Evolutionary conservation across 371 early-diverging fungal genomes (phyloP).

Genomic region (Cokeromyces recurvatus): DNA sequence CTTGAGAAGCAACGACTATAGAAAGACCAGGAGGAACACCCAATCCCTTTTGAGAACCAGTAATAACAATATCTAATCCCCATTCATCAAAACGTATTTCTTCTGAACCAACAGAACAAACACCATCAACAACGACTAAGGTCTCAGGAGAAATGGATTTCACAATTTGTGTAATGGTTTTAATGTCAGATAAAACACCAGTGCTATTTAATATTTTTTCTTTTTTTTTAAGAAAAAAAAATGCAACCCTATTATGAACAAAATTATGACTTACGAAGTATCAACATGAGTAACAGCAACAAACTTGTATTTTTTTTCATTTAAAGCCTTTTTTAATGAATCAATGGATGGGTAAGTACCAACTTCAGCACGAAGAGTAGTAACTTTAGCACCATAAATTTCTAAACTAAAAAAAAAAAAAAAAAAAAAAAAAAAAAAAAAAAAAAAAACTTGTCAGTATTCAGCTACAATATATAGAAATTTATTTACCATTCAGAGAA

Average conservation of each 20-base stretch:
- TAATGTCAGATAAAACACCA: conserved; percentile 83
- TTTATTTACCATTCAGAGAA: conserved; percentile 86
- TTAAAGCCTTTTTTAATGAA: conserved; percentile 45
- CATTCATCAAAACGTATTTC: conserved; percentile 89
- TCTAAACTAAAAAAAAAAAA: conserved; percentile 53
- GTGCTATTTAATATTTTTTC: conserved; percentile 71
- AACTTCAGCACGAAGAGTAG: conserved; percentile 64
- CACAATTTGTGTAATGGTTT: conserved; percentile 73
- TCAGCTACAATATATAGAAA: background rate
- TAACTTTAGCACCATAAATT: conserved; percentile 87
- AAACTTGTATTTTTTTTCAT: conserved; percentile 67
- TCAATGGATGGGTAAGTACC: conserved; percentile 65
- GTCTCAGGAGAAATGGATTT: conserved; percentile 78
- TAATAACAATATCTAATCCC: conserved; percentile 85
- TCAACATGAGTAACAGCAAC: conserved; percentile 94
- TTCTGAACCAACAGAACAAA: conserved; percentile 94
- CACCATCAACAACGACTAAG: conserved; percentile 92
- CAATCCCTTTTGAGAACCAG: conserved; percentile 95
- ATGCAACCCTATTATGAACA: too few species aligned
- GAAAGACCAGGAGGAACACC: conserved; percentile 87
- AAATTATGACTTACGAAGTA: conserved; percentile 72
- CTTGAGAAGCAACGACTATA: conserved; percentile 74
- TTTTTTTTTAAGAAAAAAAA: too few species aligned
- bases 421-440: too few species aligned
- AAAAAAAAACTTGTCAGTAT: too few species aligned